Percentiles rank a stretch among this genome's conserved stretches.
Conservation (phyloP, 768 basidiomycete genomes). For the Suillus brevipes region DNA sequence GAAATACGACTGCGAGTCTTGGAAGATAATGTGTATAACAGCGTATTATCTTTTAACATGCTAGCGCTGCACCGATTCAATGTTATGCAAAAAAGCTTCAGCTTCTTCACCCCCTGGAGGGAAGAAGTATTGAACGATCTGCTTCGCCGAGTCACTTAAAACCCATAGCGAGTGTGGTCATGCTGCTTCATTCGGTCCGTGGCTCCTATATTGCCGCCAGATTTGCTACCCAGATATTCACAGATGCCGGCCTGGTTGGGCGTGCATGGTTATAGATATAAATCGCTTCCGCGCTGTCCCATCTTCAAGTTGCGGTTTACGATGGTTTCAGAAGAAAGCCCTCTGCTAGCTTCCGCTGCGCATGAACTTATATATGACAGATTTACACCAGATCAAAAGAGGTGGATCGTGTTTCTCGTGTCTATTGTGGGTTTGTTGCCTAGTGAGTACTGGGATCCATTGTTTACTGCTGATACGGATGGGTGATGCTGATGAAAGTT, state of each 20-base stretch:
- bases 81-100: neutral
- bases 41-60: neutral
- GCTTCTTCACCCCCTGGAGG: neutral
- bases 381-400: slow-evolving; percentile 55
- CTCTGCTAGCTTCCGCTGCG: slow-evolving; percentile 18
- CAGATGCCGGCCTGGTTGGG: neutral
- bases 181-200: neutral
- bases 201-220: neutral
- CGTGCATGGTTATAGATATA: neutral
- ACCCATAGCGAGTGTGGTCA: neutral
- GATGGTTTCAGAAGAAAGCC: slow-evolving; percentile 32
- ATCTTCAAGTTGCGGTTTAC: neutral
- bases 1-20: neutral
- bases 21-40: neutral
- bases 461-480: neutral
- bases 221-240: neutral
- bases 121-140: neutral
- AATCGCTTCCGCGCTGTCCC: neutral
- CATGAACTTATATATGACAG: slow-evolving; percentile 50
- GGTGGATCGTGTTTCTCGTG: slow-evolving; percentile 53
- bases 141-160: neutral
- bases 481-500: neutral
- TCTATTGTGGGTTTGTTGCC: slow-evolving; percentile 64
- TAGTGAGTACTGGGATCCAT: slow-evolving; percentile 39
- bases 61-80: neutral